Base-by-base conservation (phyloP, 176 grass and related monocot species). In the Avena atlantica region DNA sequence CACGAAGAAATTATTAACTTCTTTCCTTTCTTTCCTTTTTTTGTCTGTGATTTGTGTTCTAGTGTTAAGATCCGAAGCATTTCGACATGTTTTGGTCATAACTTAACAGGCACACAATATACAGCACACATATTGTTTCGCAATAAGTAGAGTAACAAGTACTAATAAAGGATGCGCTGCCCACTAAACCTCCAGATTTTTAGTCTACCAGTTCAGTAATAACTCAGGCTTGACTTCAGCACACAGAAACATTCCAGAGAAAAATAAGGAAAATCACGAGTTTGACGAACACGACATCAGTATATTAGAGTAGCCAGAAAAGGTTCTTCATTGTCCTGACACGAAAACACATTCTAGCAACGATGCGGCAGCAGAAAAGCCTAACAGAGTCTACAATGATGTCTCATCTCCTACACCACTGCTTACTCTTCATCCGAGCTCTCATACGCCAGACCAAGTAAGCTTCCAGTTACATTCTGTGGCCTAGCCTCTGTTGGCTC, bases 381-480 rank as follows among this genome's bases (percentile, higher is more conserved):
- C 79, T 86, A 82, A 83, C 80, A 89, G 70, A 88, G 89, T 85
- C 85, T 84, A 88, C 53, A 70, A n/a, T 27, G 4, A 37, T 68
- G 29, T 75, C 12, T 31, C 29, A 31, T 40, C 37, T 72, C 60
- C 44, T 83, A 68, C 47, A 81, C 11, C 49, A 16, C 16, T 20
- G 50, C 59, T 87, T 88, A 91, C 24, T 97, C 91, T 24, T 94
- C 91, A 64, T 98, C 91, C 0, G 96, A 95, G 71, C 83, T 98
- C 59, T 92, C 91, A 42, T 98, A 98, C 48, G 93, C 76, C 68
- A 93, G 90, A n/a, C 93, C 96, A 86, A 98, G 85, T 61, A 95
- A 81, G 79, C 96, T 94, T 89, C 81, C 79, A 78, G 74, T 45
- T 74, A 62, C n/a, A 40, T 49, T 63, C 9, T 89, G 77, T 78